Evolutionary conservation across 129 eudicot genomes (phyloP).

Genomic region (Arctium lappa): DNA sequence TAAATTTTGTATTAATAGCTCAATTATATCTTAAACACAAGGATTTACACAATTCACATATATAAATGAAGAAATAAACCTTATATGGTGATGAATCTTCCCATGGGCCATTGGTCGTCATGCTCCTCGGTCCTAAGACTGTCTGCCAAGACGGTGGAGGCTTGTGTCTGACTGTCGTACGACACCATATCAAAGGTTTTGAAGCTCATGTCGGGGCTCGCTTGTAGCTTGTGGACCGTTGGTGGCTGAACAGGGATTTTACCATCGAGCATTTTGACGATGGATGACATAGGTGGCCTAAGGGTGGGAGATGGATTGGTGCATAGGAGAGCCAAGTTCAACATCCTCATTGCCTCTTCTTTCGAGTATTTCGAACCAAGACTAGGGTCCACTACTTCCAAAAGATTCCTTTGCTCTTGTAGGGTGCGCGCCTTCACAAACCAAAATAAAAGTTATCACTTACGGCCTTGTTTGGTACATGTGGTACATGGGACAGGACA

Average conservation of each 20-base stretch:
- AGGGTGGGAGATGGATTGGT: background rate
- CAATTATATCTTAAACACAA: too few relatives aligned
- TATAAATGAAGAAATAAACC: background rate
- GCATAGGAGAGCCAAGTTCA: background rate
- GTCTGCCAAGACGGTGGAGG: conserved; percentile 22
- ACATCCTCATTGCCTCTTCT: background rate
- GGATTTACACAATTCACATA: background rate
- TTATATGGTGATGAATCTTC: conserved; percentile 26
- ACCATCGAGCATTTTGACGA: conserved; percentile 59
- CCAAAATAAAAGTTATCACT: background rate
- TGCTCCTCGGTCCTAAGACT: conserved; percentile 27
- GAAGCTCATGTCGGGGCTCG: conserved; percentile 24
- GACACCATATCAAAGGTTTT: conserved; percentile 36
- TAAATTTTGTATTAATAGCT: too few relatives aligned
- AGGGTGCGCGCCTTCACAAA: conserved; percentile 17
- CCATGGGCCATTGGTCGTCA: conserved; percentile 48
- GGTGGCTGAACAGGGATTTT: conserved; percentile 48
- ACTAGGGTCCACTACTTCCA: conserved; percentile 53
- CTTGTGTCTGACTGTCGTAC: conserved; percentile 33
- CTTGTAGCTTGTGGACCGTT: conserved; percentile 11
- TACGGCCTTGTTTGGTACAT: background rate
- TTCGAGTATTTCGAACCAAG: conserved; percentile 26
- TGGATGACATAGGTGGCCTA: background rate
- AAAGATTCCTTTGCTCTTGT: conserved; percentile 59
- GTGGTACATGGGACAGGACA: background rate